A percentile compares a stretch with the other conserved stretches of the same genome.
Conservation (phyloP, 1,284 basidiomycete species). For the Stygiomarasmius scandens region DNA sequence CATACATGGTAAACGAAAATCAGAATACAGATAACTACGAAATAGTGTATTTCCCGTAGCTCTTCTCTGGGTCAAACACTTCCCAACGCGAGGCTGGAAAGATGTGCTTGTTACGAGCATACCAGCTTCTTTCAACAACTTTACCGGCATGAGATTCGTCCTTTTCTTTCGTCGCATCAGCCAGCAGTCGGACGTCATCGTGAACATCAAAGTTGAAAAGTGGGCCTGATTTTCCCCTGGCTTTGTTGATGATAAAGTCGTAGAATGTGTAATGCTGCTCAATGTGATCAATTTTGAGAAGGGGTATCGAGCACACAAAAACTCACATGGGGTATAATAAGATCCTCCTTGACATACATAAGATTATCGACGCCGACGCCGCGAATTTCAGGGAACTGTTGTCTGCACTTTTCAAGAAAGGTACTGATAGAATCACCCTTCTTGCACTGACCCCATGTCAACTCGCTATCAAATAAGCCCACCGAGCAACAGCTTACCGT, state of each 20-base stretch:
- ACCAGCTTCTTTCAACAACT: conserved; percentile 95
- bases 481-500: conserved; percentile 56
- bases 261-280: conserved; percentile 95
- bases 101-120: conserved; percentile 96
- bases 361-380: conserved; percentile 92
- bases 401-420: conserved; percentile 92
- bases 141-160: conserved; percentile 99
- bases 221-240: conserved; percentile 96
- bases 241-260: conserved; percentile 98
- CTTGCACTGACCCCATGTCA: conserved; percentile 70
- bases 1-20: neutral
- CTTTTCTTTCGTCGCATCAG: conserved; percentile 95
- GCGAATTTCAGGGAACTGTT: conserved; percentile 90
- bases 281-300: conserved; percentile 19
- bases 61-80: conserved; percentile 92
- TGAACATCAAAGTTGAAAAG: conserved; percentile 99
- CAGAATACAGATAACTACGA: conserved; percentile 37
- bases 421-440: conserved; percentile 93
- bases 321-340: conserved; percentile 89
- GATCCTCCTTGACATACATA: conserved; percentile 99
- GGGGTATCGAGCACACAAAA: neutral
- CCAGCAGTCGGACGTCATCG: conserved; percentile 94
- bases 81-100: conserved; percentile 96
- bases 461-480: neutral
- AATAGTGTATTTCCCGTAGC: conserved; percentile 87